Percentiles rank a stretch among this genome's conserved stretches.
Evolutionary conservation across 2,329 filamentous ascomycete species (phyloP).

Genomic region (Cladophialophora immunda): DNA sequence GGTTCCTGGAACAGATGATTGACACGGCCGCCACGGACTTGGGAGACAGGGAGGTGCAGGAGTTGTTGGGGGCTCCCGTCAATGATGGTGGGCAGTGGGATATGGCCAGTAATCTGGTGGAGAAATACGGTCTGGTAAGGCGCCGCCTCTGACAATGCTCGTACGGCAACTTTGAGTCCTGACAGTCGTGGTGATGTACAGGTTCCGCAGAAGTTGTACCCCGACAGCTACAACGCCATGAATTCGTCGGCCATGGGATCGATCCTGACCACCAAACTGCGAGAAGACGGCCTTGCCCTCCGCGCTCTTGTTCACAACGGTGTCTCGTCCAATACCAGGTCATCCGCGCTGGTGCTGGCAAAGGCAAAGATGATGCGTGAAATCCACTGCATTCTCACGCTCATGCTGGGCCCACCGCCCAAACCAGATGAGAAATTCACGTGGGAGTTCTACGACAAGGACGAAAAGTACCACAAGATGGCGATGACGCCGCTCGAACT

Average conservation of each 20-base stretch:
- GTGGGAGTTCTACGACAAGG: slow-evolving; percentile 80
- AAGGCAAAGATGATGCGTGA: slow-evolving; percentile 82
- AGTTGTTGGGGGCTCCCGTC: slow-evolving; percentile 72
- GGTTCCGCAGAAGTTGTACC: slow-evolving; percentile 80
- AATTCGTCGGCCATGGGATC: slow-evolving; percentile 74
- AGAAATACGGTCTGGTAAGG: slow-evolving; percentile 80
- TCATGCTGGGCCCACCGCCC: slow-evolving; percentile 83
- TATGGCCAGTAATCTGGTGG: slow-evolving; percentile 85
- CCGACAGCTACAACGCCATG: slow-evolving; percentile 81
- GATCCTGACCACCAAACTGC: slow-evolving; percentile 82
- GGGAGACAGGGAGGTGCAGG: slow-evolving; percentile 76
- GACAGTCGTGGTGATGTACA: slow-evolving; percentile 18
- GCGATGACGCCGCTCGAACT: slow-evolving; percentile 75
- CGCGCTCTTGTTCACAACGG: slow-evolving; percentile 62
- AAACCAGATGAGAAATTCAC: slow-evolving; percentile 72
- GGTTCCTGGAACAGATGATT: slow-evolving; percentile 84
- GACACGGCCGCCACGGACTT: slow-evolving; percentile 75
- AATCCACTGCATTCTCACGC: slow-evolving; percentile 80
- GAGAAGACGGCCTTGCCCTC: slow-evolving; percentile 81
- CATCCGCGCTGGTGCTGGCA: slow-evolving; percentile 54
- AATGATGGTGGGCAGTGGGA: slow-evolving; percentile 90
- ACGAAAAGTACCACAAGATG: slow-evolving; percentile 70
- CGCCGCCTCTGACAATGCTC: neutral
- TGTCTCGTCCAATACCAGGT: slow-evolving; percentile 48
- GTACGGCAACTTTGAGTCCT: neutral